Evolutionary conservation across 371 early-diverging fungal genomes (phyloP), one percentile per base, ranked within the genome.

Genomic region (Mortierella polycephala): DNA sequence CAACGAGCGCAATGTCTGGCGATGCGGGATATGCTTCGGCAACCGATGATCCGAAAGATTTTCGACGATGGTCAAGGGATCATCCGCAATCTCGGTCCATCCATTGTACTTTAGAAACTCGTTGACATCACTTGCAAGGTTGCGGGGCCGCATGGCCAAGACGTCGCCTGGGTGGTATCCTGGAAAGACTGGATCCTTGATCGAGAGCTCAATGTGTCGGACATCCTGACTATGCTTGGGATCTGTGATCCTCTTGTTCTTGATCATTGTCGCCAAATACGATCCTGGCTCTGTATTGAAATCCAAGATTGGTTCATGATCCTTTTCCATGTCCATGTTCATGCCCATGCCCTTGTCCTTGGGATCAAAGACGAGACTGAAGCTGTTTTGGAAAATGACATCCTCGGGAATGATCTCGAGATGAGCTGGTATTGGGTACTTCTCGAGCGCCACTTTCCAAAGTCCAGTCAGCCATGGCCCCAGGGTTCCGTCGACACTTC

Each of bases 191-290:
- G 67, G 69, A 30, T 65, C 68, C 16, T 50, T 72, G 57, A 79
- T 71, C 46, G 18, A 70, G 23, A 44, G 74, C 23, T 82, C 87
- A 13, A 98, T 58, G 61, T 92, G 94, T 9, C 96, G 88, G 5
- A 95, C 94, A 73, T 97, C 98, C 81, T 97, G 98, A 68, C 95
- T 95, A 69, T 98, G 98, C 42, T 89, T 89, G 3, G 58, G 46
- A 5, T 92, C 77, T 2, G 98, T 96, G 51, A 97, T 86, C 12
- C 98, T 83, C 49, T 86, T 71, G 54, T 88, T 91, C 20, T 81
- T 60, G 21, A 83, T 69, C 7, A 92, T 64, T 1, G 67, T 69
- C 9, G 86, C 77, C 57, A 83, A 47, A 49, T 85, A 85, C 1
- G 63, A 54, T 7, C 59, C 60, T 18, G 67, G 71, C 30, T 81